phyloP scores from a whole-genome alignment of 306 rosid species.

The Vigna unguiculata region DNA sequence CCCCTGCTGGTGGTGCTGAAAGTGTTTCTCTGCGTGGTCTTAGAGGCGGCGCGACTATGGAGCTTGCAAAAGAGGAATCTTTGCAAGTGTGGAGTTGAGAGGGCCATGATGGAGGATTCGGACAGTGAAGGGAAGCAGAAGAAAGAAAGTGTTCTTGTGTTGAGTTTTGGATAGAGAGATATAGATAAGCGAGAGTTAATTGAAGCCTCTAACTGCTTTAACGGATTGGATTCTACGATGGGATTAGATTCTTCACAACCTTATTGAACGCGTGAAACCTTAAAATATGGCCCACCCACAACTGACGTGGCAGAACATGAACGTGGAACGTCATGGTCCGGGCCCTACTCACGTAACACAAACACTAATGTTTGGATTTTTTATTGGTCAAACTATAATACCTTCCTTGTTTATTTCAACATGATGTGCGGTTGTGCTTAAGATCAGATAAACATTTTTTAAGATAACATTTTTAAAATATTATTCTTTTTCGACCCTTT shows the following conservation, averaged over 20 bases:
- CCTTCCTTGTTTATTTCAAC: slow-evolving; percentile 18
- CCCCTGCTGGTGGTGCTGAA: slow-evolving; percentile 39
- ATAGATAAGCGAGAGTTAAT: slow-evolving; percentile 72
- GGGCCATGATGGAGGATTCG: slow-evolving; percentile 61
- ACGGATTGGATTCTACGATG: slow-evolving; percentile 63
- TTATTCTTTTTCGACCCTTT: no score
- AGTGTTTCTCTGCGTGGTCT: slow-evolving; percentile 40
- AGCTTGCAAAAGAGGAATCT: slow-evolving; percentile 64
- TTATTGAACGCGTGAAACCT: not conserved
- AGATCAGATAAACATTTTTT: not conserved
- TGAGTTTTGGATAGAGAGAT: slow-evolving; percentile 16
- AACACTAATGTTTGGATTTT: not conserved
- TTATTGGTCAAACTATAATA: slow-evolving; percentile 2
- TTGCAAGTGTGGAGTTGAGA: slow-evolving; percentile 76
- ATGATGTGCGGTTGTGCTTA: slow-evolving; percentile 26
- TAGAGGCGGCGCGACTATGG: slow-evolving; percentile 46
- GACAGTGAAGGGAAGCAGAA: not conserved
- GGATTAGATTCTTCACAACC: slow-evolving; percentile 32
- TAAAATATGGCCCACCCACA: not conserved
- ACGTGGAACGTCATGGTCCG: not conserved
- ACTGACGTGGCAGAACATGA: slow-evolving; percentile 36
- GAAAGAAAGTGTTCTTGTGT: slow-evolving; percentile 25
- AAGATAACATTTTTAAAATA: no score
- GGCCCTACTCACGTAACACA: not conserved
- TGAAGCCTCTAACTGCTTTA: slow-evolving; percentile 76